A percentile compares a stretch with the other conserved stretches of the same genome.
Evolutionary conservation across 208 protist genomes (phyloP).

Genomic region (Entamoeba histolytica): DNA sequence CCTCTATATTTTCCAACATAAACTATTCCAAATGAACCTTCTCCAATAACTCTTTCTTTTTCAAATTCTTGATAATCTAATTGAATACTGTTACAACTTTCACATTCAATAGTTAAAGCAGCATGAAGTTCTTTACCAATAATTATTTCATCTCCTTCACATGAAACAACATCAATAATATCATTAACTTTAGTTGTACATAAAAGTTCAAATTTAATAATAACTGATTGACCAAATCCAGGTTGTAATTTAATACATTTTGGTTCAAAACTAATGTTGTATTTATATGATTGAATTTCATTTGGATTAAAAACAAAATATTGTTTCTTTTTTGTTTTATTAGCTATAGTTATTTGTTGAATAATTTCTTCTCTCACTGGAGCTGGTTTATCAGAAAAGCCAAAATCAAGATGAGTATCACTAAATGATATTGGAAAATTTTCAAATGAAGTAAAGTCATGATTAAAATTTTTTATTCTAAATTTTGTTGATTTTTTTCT

Average conservation of each 20-base stretch:
- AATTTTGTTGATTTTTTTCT: background rate
- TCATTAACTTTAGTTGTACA: background rate
- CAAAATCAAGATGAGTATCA: background rate
- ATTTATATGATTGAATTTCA: background rate
- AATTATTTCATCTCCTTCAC: background rate
- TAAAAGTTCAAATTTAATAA: background rate
- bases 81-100: background rate
- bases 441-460: background rate
- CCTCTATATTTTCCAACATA: constrained; percentile 9
- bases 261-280: background rate
- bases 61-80: background rate
- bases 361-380: background rate
- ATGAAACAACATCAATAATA: background rate
- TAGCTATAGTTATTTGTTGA: background rate
- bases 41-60: constrained; percentile 4
- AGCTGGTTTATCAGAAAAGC: background rate
- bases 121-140: background rate
- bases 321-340: background rate
- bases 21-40: constrained; percentile 12
- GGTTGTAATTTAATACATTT: background rate
- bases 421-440: background rate
- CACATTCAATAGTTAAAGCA: background rate
- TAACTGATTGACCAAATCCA: background rate
- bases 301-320: background rate
- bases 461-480: background rate